Evolutionary conservation across 2,329 filamentous ascomycete genomes (phyloP), one percentile per base, ranked within the genome.

Genomic region (Ceratocystis alfenasii): DNA sequence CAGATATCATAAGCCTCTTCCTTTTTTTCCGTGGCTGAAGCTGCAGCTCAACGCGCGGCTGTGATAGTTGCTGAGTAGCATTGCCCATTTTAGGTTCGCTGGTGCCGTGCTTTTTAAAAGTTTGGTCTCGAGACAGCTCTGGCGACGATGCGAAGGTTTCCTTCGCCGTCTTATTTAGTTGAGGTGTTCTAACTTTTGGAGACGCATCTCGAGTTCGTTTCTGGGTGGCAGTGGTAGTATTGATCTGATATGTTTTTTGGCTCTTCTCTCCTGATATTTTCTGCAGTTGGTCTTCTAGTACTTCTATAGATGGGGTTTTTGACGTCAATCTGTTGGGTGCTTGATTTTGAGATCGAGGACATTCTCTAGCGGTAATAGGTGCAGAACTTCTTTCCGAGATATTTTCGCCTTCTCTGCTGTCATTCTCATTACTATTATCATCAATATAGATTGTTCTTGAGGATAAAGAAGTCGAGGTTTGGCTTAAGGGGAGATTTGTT

Each of bases 1-100:
- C 64, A 48, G 63, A 57, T 46, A 65, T 65, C 64, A 65, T 65
- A 15, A 65, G 44, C 3, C 64, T 57, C 44, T 62, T 65, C 46
- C 64, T 44, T 44, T 53, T 65, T 25, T 46, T 33, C 12, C 57
- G 45, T 15, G 64, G 53, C 25, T 46, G 53, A 2, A 65, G 55
- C 45, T 45, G 55, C 15, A 65, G 55, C n/a, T 65, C 64, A 12
- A 65, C 44, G 4, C 55, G 64, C 2, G 64, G 64, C 55, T 65
- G 64, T 17, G 64, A 65, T 12, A 28, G n/a, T n/a, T 55, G 41
- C n/a, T 44, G 64, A 8, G 46, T 3, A n/a, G 45, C 20, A 33
- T 20, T 17, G 1, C 12, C 30, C 6, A 48, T 12, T 5, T 28
- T 12, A 28, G 62, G 45, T 30, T 12, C 12, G n/a, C 4, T 3